phyloP scores from a whole-genome alignment of 1,139 yeast genomes.

The Saccharomyces uvarum region DNA sequence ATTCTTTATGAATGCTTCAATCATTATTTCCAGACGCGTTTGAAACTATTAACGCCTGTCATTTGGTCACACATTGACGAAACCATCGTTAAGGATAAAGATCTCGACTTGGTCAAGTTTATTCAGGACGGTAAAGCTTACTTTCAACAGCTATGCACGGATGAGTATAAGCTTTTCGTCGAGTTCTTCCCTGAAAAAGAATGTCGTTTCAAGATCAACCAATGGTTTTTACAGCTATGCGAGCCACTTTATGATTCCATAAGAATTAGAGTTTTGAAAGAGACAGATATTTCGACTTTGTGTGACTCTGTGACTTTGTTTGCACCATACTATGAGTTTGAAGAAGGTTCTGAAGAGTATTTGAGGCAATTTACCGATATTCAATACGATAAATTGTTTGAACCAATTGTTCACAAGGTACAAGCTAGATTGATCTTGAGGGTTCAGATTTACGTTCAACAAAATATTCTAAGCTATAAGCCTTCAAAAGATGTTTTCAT shows the following conservation, averaged over 20 bases:
- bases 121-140: constrained; percentile 54
- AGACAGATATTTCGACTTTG: constrained; percentile 53
- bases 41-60: constrained; percentile 39
- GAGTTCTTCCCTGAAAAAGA: constrained; percentile 40
- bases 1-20: constrained; percentile 48
- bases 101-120: constrained; percentile 40
- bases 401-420: constrained; percentile 65
- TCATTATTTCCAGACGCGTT: constrained; percentile 54
- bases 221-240: constrained; percentile 55
- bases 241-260: constrained; percentile 73
- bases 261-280: constrained; percentile 60
- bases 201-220: constrained; percentile 23
- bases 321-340: constrained; percentile 61
- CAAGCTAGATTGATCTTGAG: constrained; percentile 76
- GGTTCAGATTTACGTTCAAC: constrained; percentile 65
- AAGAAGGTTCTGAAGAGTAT: constrained; percentile 35
- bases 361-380: constrained; percentile 30
- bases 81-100: constrained; percentile 19
- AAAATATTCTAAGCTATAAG: constrained; percentile 55
- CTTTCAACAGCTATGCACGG: constrained; percentile 50
- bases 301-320: constrained; percentile 72
- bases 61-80: constrained; percentile 36
- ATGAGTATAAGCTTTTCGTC: constrained; percentile 54
- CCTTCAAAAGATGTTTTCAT: constrained; percentile 63
- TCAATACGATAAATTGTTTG: constrained; percentile 53